Percentiles rank a stretch among this genome's conserved stretches.
Conservation (phyloP, 2,329 filamentous ascomycete genomes). For the Teratosphaeria viscida region DNA sequence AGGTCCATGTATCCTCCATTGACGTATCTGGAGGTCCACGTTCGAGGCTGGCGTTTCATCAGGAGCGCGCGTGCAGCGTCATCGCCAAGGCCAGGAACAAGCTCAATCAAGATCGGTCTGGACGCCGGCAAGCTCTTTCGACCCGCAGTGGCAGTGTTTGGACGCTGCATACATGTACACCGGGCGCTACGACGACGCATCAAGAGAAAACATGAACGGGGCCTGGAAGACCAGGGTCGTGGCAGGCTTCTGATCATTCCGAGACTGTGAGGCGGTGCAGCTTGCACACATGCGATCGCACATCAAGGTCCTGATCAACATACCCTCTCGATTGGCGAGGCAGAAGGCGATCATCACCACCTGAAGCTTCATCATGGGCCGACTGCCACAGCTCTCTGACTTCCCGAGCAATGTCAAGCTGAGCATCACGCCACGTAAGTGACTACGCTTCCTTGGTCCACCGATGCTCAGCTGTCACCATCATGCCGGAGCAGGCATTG, state of each 20-base stretch:
- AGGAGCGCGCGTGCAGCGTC: neutral
- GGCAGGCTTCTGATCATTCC: neutral
- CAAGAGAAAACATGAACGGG: too few relatives aligned
- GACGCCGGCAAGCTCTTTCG: neutral
- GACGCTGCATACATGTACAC: neutral
- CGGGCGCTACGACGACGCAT: neutral
- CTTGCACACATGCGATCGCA: neutral
- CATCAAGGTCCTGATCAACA: neutral
- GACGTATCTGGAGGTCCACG: neutral
- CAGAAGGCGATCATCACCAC: neutral
- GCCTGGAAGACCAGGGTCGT: neutral
- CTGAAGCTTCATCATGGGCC: slow-evolving; percentile 18
- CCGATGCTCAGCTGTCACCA: neutral
- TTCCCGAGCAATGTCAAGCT: slow-evolving; percentile 32
- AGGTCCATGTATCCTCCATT: neutral
- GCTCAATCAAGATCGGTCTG: neutral
- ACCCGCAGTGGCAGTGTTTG: neutral
- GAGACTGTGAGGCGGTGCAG: neutral
- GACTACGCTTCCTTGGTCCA: neutral
- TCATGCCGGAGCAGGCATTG: neutral
- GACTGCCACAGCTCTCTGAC: slow-evolving; percentile 33
- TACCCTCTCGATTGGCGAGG: neutral
- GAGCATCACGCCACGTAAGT: slow-evolving; percentile 37
- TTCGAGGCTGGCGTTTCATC: neutral
- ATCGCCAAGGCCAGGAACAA: neutral